These are phyloP conservation scores for Arthroderma uncinatum DNA, from an alignment of 2,329 filamentous ascomycete species.

Conservation along the genomic window DNA sequence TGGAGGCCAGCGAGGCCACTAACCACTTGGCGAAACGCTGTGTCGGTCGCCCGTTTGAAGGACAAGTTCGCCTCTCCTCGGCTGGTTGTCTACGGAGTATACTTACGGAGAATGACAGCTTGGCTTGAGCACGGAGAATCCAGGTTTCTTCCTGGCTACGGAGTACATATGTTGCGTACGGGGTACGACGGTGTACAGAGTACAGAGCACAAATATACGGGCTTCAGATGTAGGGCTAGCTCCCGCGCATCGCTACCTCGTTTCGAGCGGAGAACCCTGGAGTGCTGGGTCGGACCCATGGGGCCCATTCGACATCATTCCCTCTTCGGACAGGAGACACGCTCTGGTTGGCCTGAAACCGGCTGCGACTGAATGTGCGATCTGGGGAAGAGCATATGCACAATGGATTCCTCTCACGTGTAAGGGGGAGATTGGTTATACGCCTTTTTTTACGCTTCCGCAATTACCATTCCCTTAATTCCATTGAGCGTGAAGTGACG, in stretches of 20 bases:
- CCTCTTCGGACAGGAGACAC: neutral
- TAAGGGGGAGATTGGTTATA: neutral
- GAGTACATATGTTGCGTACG: neutral
- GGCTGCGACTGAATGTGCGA: neutral
- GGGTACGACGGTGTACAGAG: neutral
- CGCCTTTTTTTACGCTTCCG: neutral
- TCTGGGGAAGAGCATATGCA: neutral
- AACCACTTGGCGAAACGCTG: slow-evolving; percentile 1
- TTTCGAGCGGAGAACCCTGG: neutral
- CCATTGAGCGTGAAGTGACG: neutral
- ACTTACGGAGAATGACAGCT: no score
- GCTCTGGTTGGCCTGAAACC: neutral
- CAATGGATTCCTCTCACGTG: neutral
- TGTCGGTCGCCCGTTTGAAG: neutral
- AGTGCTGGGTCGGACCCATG: neutral
- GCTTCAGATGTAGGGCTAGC: neutral
- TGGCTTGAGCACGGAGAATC: no score
- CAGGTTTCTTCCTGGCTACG: no score
- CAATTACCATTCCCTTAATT: neutral
- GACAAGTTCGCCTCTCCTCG: no score
- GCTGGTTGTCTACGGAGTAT: no score
- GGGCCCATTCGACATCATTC: neutral
- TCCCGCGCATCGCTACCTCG: neutral
- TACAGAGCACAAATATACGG: neutral
- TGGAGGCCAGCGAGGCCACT: neutral